phyloP scores from a whole-genome alignment of 208 protist genomes.

The Leishmania tropica region DNA sequence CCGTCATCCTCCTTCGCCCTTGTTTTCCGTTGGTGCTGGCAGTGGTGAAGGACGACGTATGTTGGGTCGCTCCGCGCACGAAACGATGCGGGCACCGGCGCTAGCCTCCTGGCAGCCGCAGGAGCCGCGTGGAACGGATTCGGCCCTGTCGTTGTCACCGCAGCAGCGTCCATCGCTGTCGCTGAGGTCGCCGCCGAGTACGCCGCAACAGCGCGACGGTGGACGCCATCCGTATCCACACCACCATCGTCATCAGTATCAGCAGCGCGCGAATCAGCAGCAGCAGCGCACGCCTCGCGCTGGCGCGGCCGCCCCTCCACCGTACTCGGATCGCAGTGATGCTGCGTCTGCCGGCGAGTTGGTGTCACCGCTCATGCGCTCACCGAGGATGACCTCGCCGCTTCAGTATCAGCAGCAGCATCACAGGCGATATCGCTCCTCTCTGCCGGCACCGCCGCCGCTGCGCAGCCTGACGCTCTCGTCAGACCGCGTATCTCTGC shows the following conservation, averaged over 20 bases:
- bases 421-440: conserved; percentile 18
- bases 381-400: not conserved
- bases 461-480: conserved; percentile 16
- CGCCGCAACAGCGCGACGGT: not conserved
- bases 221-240: not conserved
- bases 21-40: not conserved
- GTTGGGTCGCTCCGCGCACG: not conserved
- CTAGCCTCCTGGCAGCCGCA: not conserved
- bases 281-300: not conserved
- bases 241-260: conserved; percentile 11
- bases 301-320: not conserved
- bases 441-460: conserved; percentile 23
- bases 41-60: not conserved
- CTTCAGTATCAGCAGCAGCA: not conserved
- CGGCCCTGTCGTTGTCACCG: not conserved
- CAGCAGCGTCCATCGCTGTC: not conserved
- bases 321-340: not conserved
- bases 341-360: not conserved
- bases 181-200: not conserved
- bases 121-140: not conserved
- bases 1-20: conserved; percentile 8
- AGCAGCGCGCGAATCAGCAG: not conserved
- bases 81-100: not conserved
- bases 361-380: not conserved
- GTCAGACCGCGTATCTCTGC: not conserved